Conservation (phyloP, 225 moss, liverwort and hornwort genomes). For the Neckera pumila region DNA sequence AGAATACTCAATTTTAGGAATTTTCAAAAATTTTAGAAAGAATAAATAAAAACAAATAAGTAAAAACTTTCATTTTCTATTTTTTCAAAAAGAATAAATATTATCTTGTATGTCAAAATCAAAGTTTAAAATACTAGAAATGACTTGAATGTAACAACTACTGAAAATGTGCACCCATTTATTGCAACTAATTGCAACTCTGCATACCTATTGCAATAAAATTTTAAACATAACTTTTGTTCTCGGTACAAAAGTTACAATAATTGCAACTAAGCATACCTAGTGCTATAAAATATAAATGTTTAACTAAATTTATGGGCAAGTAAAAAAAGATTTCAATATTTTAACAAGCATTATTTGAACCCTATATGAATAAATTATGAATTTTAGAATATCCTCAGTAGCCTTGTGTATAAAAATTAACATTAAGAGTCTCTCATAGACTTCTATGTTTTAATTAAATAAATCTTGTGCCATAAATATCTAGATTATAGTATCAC, state of each 20-base stretch:
- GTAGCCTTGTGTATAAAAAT: background rate
- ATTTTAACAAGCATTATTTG: background rate
- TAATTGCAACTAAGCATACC: background rate
- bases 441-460: background rate
- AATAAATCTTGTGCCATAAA: no score
- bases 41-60: no score
- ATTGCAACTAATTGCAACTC: accelerated
- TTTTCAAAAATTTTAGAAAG: background rate
- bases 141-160: no score
- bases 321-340: background rate
- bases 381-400: background rate
- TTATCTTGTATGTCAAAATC: no score
- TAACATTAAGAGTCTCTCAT: background rate
- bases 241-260: no score
- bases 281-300: background rate
- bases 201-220: background rate
- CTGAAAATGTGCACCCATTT: no score
- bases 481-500: no score
- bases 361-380: background rate
- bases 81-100: no score
- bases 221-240: no score
- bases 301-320: background rate
- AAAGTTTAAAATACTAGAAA: no score
- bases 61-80: no score
- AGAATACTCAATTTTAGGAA: background rate